phyloP scores from a whole-genome alignment of 192 early-diverging fungal species.

The Coemansia sp. region DNA sequence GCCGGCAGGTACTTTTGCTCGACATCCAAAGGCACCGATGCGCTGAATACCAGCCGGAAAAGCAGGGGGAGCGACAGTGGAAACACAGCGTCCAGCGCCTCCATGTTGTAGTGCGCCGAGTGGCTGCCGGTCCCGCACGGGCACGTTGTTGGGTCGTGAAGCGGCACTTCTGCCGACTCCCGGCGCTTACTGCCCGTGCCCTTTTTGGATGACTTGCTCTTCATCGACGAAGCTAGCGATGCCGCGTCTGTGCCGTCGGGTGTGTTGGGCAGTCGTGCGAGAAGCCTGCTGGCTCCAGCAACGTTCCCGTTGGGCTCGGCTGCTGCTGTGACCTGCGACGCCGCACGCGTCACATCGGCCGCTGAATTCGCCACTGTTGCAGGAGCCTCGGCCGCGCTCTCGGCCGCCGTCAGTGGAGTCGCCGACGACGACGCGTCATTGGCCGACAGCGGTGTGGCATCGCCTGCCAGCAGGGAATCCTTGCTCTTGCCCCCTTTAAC shows the following conservation, averaged over 20 bases:
- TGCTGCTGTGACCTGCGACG: neutral
- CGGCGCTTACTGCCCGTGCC: too few species aligned
- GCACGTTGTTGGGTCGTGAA: slow-evolving; percentile 40
- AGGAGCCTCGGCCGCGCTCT: neutral
- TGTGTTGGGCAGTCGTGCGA: slow-evolving; percentile 23
- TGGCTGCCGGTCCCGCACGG: slow-evolving; percentile 19
- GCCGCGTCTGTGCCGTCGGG: slow-evolving; percentile 25
- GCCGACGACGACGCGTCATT: slow-evolving; percentile 7
- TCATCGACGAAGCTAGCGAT: neutral
- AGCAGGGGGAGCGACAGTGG: slow-evolving; percentile 42
- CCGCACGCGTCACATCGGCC: neutral
- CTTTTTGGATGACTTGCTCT: slow-evolving; percentile 1
- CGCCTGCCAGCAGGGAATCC: too few species aligned
- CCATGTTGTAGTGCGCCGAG: slow-evolving; percentile 28
- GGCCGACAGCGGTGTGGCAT: slow-evolving; percentile 1
- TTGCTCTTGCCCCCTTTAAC: too few species aligned
- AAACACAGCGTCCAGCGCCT: slow-evolving; percentile 39
- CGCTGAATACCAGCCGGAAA: slow-evolving; percentile 45
- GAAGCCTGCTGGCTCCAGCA: slow-evolving; percentile 7
- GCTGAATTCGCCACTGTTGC: too few species aligned
- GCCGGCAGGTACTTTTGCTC: slow-evolving; percentile 16
- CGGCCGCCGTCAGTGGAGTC: slow-evolving; percentile 2
- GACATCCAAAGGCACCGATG: slow-evolving; percentile 10
- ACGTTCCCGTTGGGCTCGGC: neutral
- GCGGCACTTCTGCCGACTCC: neutral